Evolutionary conservation across 106 monocot species (phyloP), one percentile per base, ranked within the genome.

Genomic region (Amphibolis antarctica): DNA sequence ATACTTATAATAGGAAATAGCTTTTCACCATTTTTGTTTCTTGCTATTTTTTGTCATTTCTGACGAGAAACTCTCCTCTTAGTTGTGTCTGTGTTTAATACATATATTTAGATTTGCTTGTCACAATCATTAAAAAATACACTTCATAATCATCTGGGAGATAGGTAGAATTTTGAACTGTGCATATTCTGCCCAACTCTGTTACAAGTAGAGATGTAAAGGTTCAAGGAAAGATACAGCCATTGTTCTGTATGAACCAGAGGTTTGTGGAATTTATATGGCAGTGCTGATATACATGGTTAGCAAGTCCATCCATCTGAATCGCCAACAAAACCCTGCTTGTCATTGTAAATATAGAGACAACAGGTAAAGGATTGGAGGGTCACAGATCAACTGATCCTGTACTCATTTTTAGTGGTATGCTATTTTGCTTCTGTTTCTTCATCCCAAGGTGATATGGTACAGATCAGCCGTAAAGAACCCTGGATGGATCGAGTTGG

Each of bases 401-500:
- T 17, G 3, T 4, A 49, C 3, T 17, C 12, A 14, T 19, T 49
- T 19, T 49, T 14, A n/a, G n/a, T n/a, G n/a, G n/a, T n/a, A 10
- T 12, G 0, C 49, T 19, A 3, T 14, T 17, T 49, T 10, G 49
- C 17, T 12, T 49, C 36, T 36, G 4, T 36, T 36, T 2, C 36
- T n/a, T 36, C 36, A 36, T 36, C 36, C 36, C 36, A 2, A 4
- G 36, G 36, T 49, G 3, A 49, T 3, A 49, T 14, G 3, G 49
- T 3, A 19, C 13, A 25, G 13, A 13, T 59, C 29, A 59, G 14
- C 29, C 58, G 18, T 59, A 59, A 18, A 64, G 47, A 24, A 64
- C 27, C 67, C 47, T 57, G 55, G 45, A 17, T 65, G 29, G 61
- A 67, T 82, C 76, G n/a, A 82, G 77, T 60, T 81, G 80, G 55